phyloP scores from a whole-genome alignment of 208 protist genomes.

The Acanthamoeba rhysodes region DNA sequence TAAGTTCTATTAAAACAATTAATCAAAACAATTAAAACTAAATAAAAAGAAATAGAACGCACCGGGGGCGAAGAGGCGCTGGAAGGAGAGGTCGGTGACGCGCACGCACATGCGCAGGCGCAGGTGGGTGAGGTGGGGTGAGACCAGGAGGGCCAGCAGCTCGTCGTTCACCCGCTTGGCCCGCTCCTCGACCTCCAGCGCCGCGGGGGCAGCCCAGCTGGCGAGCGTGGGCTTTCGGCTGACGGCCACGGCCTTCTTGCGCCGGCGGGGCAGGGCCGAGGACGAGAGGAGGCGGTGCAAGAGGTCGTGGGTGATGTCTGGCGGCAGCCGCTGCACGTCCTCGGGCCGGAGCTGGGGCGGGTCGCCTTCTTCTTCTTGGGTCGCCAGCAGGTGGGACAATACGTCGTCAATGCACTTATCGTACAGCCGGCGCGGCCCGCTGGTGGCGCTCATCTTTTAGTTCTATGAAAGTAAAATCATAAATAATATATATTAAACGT shows the following conservation, averaged over 20 bases:
- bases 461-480: too few relatives aligned
- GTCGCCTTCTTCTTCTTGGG: background rate
- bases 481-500: too few relatives aligned
- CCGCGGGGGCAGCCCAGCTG: too few relatives aligned
- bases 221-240: background rate
- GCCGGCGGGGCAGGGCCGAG: background rate
- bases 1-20: too few relatives aligned
- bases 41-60: background rate
- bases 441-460: background rate
- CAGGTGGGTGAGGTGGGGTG: background rate
- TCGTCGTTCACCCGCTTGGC: background rate
- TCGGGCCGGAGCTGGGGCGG: background rate
- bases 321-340: background rate
- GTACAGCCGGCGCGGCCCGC: background rate
- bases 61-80: background rate
- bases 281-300: constrained; percentile 16
- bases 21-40: too few relatives aligned
- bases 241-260: background rate
- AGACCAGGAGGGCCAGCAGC: background rate
- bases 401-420: background rate
- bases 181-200: background rate
- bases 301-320: constrained; percentile 20
- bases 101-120: constrained; percentile 18
- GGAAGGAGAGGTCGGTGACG: constrained; percentile 18
- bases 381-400: background rate